Percentiles rank a stretch among this genome's conserved stretches.
Conservation (phyloP, 768 basidiomycete species). For the Artomyces pyxidatus region DNA sequence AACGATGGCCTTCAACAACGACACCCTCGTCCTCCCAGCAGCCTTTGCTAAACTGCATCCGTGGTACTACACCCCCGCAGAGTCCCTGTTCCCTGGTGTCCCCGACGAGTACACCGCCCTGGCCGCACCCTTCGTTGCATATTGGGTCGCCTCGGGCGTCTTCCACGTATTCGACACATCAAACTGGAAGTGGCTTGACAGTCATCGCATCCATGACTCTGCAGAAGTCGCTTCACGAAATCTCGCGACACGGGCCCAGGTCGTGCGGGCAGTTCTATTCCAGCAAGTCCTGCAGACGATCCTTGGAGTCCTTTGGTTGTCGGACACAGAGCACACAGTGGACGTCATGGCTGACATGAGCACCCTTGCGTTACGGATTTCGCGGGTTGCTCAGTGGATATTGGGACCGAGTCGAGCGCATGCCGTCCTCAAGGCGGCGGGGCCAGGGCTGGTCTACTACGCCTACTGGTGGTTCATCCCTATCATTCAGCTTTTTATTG, state of each 20-base stretch:
- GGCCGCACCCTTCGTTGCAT: constrained; percentile 66
- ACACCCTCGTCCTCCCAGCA: background rate
- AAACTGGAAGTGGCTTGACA: constrained; percentile 69
- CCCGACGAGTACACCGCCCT: constrained; percentile 70
- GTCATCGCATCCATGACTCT: constrained; percentile 83
- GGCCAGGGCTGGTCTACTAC: constrained; percentile 40
- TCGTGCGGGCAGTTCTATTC: constrained; percentile 72
- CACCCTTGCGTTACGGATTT: constrained; percentile 32
- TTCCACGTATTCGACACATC: constrained; percentile 82
- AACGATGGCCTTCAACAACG: background rate
- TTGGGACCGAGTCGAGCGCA: constrained; percentile 24
- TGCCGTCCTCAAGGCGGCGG: constrained; percentile 30
- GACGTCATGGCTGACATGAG: constrained; percentile 27
- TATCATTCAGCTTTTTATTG: constrained; percentile 56
- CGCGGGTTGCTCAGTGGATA: constrained; percentile 14
- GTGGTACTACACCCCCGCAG: constrained; percentile 45
- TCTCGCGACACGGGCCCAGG: constrained; percentile 59
- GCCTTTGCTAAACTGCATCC: constrained; percentile 24
- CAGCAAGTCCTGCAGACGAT: constrained; percentile 84
- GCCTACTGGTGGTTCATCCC: constrained; percentile 96
- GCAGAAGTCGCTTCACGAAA: constrained; percentile 71
- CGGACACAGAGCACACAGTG: constrained; percentile 23
- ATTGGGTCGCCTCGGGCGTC: constrained; percentile 75
- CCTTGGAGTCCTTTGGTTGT: constrained; percentile 63
- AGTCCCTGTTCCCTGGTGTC: constrained; percentile 43